Percentiles rank a stretch among this genome's conserved stretches.
Evolutionary conservation across 2,329 filamentous ascomycete genomes (phyloP).

Genomic region (Xylariales sp.): DNA sequence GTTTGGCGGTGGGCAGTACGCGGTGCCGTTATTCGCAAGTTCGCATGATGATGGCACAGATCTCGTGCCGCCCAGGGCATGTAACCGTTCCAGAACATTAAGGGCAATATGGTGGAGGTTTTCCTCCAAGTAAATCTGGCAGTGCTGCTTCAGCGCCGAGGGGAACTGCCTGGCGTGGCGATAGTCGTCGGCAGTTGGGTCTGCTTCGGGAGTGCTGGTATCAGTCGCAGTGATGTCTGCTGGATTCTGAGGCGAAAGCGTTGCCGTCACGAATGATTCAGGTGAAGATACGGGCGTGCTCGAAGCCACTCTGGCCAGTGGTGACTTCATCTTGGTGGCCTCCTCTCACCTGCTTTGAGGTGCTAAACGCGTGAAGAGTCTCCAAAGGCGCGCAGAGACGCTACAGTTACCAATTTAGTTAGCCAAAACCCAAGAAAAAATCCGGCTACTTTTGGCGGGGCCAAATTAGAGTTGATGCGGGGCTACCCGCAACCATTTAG

Average conservation of each 20-base stretch:
- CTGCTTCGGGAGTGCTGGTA: constrained; percentile 15
- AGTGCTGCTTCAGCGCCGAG: constrained; percentile 61
- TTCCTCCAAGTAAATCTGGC: constrained; percentile 72
- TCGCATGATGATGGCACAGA: not conserved
- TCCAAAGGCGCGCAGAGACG: too few relatives aligned
- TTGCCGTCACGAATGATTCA: constrained; percentile 17
- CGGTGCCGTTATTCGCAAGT: not conserved
- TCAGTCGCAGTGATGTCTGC: constrained; percentile 12
- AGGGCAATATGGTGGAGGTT: constrained; percentile 60
- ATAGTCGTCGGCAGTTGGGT: constrained; percentile 32
- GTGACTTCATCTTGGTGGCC: too few relatives aligned
- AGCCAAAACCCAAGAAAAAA: too few relatives aligned
- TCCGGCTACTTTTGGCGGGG: too few relatives aligned
- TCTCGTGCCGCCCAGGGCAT: constrained; percentile 42
- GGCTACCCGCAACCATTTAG: too few relatives aligned
- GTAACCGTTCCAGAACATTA: constrained; percentile 58
- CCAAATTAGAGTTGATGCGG: too few relatives aligned
- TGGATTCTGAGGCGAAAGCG: constrained; percentile 12
- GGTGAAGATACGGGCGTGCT: constrained; percentile 17
- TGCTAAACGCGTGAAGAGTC: too few relatives aligned
- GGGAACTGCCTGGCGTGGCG: constrained; percentile 53
- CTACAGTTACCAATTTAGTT: too few relatives aligned
- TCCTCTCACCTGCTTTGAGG: too few relatives aligned
- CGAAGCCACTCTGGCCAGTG: too few relatives aligned
- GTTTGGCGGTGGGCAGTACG: constrained; percentile 61